phyloP scores from a whole-genome alignment of 2,329 filamentous ascomycete species.

The Chaetomium olivaceum region DNA sequence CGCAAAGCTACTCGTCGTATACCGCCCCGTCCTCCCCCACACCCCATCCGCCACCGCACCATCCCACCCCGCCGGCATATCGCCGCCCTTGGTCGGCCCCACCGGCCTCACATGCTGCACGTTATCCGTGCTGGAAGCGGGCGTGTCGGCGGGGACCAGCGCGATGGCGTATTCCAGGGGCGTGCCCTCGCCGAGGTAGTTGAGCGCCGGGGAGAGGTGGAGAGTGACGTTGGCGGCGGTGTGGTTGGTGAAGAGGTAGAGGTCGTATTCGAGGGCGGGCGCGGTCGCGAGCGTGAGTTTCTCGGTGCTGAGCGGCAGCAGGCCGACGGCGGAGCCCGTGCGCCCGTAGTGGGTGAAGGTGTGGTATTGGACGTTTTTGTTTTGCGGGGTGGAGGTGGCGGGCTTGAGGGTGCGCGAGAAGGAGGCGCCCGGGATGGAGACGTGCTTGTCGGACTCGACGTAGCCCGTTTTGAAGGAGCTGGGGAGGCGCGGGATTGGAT shows the following conservation, averaged over 20 bases:
- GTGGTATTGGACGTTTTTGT: conserved; percentile 47
- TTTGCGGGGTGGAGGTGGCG: conserved; percentile 31
- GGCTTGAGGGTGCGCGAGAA: conserved; percentile 41
- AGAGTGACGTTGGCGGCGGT: conserved; percentile 49
- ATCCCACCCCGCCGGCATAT: conserved; percentile 47
- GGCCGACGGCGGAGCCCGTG: conserved; percentile 58
- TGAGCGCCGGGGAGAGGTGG: conserved; percentile 54
- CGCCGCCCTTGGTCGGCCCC: conserved; percentile 43
- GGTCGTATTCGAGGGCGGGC: conserved; percentile 60
- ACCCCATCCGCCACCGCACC: conserved; percentile 47
- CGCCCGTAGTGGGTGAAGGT: conserved; percentile 58
- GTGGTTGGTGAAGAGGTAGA: conserved; percentile 60
- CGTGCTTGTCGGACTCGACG: conserved; percentile 60
- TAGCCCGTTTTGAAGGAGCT: conserved; percentile 58
- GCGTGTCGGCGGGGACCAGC: conserved; percentile 32
- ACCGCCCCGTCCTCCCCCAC: conserved; percentile 48
- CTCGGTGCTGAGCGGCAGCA: conserved; percentile 54
- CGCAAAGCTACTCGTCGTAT: conserved; percentile 48
- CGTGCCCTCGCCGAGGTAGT: conserved; percentile 52
- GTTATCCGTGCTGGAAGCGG: conserved; percentile 17
- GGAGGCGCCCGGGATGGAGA: conserved; percentile 51
- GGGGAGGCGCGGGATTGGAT: conserved; percentile 53
- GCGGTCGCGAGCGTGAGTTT: conserved; percentile 51
- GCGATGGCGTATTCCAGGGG: conserved; percentile 55
- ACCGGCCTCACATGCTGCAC: conserved; percentile 44